Evolutionary conservation across 208 protist species (phyloP).

Genomic region (Trypanosomatidae sp.): DNA sequence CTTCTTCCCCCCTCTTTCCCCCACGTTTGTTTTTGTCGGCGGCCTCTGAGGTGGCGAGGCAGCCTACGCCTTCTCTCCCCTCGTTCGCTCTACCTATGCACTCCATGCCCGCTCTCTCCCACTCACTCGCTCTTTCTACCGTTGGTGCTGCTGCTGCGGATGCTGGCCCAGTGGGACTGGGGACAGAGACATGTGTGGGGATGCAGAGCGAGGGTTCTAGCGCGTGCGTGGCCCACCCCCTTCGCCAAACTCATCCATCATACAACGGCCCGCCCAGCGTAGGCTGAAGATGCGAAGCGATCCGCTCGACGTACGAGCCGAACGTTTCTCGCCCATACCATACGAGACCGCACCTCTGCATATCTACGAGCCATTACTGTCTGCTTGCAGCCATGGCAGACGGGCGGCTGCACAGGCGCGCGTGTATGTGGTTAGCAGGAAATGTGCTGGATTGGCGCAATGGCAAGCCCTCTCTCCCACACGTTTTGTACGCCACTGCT

Average conservation of each 20-base stretch:
- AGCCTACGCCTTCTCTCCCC: neutral
- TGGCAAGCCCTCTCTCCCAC: neutral
- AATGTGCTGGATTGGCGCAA: neutral
- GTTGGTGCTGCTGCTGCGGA: neutral
- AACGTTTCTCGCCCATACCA: neutral
- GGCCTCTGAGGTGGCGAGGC: neutral
- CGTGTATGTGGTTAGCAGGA: neutral
- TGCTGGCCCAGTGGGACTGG: neutral
- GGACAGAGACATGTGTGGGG: neutral
- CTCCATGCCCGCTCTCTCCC: neutral
- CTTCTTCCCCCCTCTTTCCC: too few relatives aligned
- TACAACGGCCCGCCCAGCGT: neutral
- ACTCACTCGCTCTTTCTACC: conserved; percentile 2
- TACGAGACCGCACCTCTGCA: neutral
- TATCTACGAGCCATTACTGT: neutral
- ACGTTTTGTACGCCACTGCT: neutral
- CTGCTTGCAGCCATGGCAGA: neutral
- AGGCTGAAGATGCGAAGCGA: neutral
- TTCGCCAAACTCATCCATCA: neutral
- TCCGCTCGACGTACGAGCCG: neutral
- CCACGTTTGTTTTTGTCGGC: neutral
- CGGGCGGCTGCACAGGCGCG: neutral
- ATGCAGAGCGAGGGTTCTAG: neutral
- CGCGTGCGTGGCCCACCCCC: neutral
- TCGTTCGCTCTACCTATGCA: neutral